Base-by-base conservation (phyloP, 305 asterid genomes). In the Striga hermonthica region DNA sequence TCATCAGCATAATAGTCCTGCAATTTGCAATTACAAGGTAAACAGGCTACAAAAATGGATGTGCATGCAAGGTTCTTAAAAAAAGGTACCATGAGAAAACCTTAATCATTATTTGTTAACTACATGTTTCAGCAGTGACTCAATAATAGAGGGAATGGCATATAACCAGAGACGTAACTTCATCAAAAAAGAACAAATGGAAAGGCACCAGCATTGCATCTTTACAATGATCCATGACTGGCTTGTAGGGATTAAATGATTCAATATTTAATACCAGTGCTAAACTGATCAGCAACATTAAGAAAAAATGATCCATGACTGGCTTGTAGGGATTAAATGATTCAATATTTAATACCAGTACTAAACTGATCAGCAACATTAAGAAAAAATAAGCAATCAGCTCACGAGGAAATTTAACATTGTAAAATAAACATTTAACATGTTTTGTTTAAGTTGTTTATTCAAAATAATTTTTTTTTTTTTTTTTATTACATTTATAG, bases 1-100 rank as follows among this genome's bases (percentile, higher is more conserved):
- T 93, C 99, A 86, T 93, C 99, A 72, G 92, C 99, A 75, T 69
- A 85, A 76, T 90, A 90, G 70, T 93, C 99, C 99, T 93, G 86
- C 80, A 83, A 61, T 75, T 71, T 22, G 40, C 61, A 52, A 72
- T 73, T 64, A 36, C 57, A 78, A 34, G 34, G 68, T 83, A 73
- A 78, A 74, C 70, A 61, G 70, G 39, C 47, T 16, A 47, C 59
- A 40, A 50, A 31, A 15, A 40, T 40, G 55, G 34, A 36, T 44
- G 65, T 50, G 60, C 13, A 66, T 47, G 53, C 66, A 60, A 44
- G 64, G 62, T 62, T 56, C n/a, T 65, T 65, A 10, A 62, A 54
- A 44, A 37, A 36, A 11, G 59, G 61, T 13, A 39, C 22, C 37
- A 22, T 35, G 40, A 39, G 50, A 55, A 50, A 65, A 28, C 5